Evolutionary conservation across 768 basidiomycete species (phyloP).

Genomic region (Lactifluus echinatus): DNA sequence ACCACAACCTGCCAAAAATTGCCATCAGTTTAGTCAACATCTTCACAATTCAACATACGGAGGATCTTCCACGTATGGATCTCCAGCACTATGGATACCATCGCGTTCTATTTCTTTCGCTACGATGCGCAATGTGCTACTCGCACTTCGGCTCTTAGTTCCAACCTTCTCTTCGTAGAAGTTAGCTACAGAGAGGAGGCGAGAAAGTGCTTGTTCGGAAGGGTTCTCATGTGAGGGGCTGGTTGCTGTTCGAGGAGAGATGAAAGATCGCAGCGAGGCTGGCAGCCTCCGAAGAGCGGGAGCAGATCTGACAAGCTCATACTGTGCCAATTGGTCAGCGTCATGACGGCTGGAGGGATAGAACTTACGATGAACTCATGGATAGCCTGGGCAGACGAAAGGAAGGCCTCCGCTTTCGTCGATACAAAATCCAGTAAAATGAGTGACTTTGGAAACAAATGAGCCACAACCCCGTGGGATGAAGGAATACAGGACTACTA

Average conservation of each 20-base stretch:
- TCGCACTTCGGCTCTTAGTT: conserved; percentile 39
- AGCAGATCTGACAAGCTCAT: conserved; percentile 56
- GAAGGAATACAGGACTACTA: conserved; percentile 30
- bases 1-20: conserved; percentile 10
- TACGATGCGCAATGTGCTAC: conserved; percentile 48
- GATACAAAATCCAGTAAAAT: conserved; percentile 44
- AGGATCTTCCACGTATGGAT: conserved; percentile 32
- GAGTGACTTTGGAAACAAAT: conserved; percentile 34
- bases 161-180: conserved; percentile 49
- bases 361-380: conserved; percentile 55
- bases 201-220: conserved; percentile 31
- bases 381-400: conserved; percentile 45
- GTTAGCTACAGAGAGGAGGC: conserved; percentile 36
- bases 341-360: neutral
- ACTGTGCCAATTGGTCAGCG: conserved; percentile 31
- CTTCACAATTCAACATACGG: conserved; percentile 33
- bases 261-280: conserved; percentile 29
- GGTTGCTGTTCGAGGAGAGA: conserved; percentile 23
- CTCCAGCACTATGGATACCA: conserved; percentile 40
- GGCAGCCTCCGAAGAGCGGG: conserved; percentile 40
- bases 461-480: neutral
- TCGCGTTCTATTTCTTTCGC: conserved; percentile 52
- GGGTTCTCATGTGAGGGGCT: conserved; percentile 29
- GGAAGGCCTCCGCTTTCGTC: conserved; percentile 42
- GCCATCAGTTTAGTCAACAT: neutral